Evolutionary conservation across 2,329 filamentous ascomycete species (phyloP).

Genomic region (Triangularia verruculosa): DNA sequence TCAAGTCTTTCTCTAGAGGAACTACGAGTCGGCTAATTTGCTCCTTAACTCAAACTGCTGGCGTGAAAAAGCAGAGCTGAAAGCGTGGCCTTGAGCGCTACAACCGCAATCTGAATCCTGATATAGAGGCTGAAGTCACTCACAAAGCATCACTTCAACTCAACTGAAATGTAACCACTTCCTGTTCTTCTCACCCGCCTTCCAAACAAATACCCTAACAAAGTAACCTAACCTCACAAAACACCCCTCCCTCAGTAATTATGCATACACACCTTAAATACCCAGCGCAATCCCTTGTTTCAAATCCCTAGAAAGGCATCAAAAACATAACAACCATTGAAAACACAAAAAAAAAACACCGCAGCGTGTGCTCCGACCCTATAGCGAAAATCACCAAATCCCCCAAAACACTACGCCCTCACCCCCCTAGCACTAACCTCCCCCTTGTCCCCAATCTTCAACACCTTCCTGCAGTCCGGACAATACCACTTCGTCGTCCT

Average conservation of each 20-base stretch:
- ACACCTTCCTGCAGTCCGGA: constrained; percentile 64
- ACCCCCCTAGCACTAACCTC: constrained; percentile 60
- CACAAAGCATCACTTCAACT: too few species aligned
- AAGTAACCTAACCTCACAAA: neutral
- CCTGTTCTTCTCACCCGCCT: neutral
- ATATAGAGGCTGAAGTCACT: too few species aligned
- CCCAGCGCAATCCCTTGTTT: too few species aligned
- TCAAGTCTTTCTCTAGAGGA: too few species aligned
- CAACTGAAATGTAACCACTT: too few species aligned
- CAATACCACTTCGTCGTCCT: constrained; percentile 83
- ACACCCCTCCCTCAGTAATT: too few species aligned
- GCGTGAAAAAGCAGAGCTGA: too few species aligned
- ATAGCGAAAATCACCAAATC: neutral
- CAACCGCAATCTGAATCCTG: too few species aligned
- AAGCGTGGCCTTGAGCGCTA: too few species aligned
- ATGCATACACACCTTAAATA: neutral
- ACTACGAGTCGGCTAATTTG: too few species aligned
- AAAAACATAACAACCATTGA: too few species aligned
- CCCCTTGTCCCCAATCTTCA: constrained; percentile 62
- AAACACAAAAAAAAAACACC: neutral
- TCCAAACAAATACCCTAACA: neutral
- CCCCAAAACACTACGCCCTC: constrained; percentile 39
- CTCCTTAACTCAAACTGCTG: too few species aligned
- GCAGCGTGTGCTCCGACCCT: neutral
- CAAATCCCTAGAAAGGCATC: neutral